phyloP scores from a whole-genome alignment of 139 green algal species.

The Bryopsis sp. region DNA sequence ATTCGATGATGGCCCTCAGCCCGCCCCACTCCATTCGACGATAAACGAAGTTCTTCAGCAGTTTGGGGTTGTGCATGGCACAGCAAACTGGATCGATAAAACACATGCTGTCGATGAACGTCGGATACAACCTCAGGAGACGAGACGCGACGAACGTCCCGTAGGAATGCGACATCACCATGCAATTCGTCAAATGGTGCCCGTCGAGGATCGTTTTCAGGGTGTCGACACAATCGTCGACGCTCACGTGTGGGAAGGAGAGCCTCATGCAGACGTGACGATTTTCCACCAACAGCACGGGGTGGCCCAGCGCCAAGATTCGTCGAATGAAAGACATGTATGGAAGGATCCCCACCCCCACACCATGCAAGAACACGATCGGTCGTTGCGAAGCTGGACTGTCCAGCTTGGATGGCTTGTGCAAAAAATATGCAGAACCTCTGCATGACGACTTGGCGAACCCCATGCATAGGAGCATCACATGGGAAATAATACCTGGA shows the following conservation, averaged over 20 bases:
- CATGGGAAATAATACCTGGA: too few relatives aligned
- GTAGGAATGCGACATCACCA: slow-evolving; percentile 36
- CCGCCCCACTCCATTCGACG: background rate
- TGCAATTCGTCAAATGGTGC: background rate
- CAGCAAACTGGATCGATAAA: slow-evolving; percentile 46
- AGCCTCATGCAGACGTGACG: slow-evolving; percentile 36
- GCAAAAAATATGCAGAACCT: too few relatives aligned
- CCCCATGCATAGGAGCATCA: too few relatives aligned
- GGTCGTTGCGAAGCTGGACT: too few relatives aligned
- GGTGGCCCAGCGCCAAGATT: slow-evolving; percentile 20
- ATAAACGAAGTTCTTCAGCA: slow-evolving; percentile 14
- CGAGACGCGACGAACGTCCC: slow-evolving; percentile 44
- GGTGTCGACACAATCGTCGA: background rate
- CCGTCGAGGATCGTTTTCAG: slow-evolving; percentile 19
- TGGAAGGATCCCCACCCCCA: slow-evolving; percentile 35
- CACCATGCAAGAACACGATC: slow-evolving; percentile 41
- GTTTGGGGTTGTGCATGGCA: slow-evolving; percentile 15
- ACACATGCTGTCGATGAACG: slow-evolving; percentile 29
- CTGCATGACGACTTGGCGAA: too few relatives aligned
- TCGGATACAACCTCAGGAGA: slow-evolving; percentile 24
- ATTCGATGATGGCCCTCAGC: background rate
- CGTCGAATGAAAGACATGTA: slow-evolving; percentile 32
- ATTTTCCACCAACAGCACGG: slow-evolving; percentile 31
- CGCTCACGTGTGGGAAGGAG: slow-evolving; percentile 18
- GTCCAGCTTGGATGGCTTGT: too few relatives aligned